Base-by-base conservation (phyloP, 805 yeast genomes). In the Candida sithepensis region DNA sequence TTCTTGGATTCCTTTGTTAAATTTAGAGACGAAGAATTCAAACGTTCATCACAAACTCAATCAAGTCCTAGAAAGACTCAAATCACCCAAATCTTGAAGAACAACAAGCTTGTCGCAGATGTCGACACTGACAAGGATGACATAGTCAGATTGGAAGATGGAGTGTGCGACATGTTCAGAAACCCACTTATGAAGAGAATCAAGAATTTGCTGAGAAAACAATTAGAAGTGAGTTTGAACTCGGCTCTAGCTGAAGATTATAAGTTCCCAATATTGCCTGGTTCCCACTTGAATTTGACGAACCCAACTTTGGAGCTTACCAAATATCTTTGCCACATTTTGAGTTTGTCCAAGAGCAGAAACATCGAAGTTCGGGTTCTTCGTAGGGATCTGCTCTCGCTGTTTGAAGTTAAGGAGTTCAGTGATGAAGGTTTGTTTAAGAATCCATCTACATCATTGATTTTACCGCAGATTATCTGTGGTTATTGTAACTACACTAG, bases 401-500 rank as follows among this genome's bases (percentile, higher is more conserved):
- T 86, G 4, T 79, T 95, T 55, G 96, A 90, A 26, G 77, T 91
- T 36, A 81, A 85, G 50, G 99, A 94, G 61, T 94, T 94, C 67
- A 82, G 88, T 53, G 77, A 77, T 3, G 88, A 82, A 48, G 88
- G 92, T 1, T 71, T 71, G 16, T 91, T 90, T 66, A 67, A 64
- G 37, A 81, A 89, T 60, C 97, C 97, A 14, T 78, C 94, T 43
- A 72, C 87, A 0, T 77, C 87, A 0, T 71, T 94, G 50, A 68
- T 74, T 32, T 65, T 94, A 3, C 77, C 84, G 1, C 84, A 83
- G 39, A 75, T 90, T 5, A 71, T 85, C 5, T 94, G 99, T 69
- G 85, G 80, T 50, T 77, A 83, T 56, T 94, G 99, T 69, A 84
- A 82, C 50, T 77, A 72, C 56, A 78, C 83, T 33, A 71, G 82